Conservation (phyloP, 140 eudicot genomes). For the Flaveria floridana region DNA sequence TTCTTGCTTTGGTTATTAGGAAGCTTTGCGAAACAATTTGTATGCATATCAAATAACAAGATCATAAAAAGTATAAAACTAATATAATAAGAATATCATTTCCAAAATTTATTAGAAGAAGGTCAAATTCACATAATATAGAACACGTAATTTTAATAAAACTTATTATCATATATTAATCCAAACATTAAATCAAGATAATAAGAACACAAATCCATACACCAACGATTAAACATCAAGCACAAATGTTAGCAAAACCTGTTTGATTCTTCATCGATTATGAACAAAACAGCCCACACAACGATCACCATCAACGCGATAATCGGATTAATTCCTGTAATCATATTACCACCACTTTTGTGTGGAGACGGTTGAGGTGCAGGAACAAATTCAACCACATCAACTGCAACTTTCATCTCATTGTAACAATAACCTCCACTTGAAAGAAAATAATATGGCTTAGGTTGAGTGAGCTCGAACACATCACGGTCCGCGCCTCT, state of each 20-base stretch:
- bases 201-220: neutral
- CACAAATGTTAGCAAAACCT: neutral
- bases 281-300: constrained; percentile 23
- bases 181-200: neutral
- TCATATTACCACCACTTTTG: constrained; percentile 23
- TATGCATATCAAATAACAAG: too few species aligned
- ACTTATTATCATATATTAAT: neutral
- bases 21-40: too few species aligned
- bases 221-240: neutral
- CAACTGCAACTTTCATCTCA: constrained; percentile 57
- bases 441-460: constrained; percentile 52
- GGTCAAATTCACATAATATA: neutral
- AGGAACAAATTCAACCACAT: constrained; percentile 37
- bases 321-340: constrained; percentile 6
- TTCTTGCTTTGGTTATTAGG: too few species aligned
- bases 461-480: constrained; percentile 51
- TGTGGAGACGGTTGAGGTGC: constrained; percentile 35
- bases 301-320: constrained; percentile 2
- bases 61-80: too few species aligned
- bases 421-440: constrained; percentile 62
- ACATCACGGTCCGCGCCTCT: constrained; percentile 68
- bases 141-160: too few species aligned
- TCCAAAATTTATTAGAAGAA: too few species aligned
- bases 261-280: neutral
- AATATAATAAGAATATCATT: too few species aligned